These are phyloP conservation scores for Linnemannia schmuckeri DNA, from an alignment of 192 early-diverging fungal genomes.

Conservation along the genomic window DNA sequence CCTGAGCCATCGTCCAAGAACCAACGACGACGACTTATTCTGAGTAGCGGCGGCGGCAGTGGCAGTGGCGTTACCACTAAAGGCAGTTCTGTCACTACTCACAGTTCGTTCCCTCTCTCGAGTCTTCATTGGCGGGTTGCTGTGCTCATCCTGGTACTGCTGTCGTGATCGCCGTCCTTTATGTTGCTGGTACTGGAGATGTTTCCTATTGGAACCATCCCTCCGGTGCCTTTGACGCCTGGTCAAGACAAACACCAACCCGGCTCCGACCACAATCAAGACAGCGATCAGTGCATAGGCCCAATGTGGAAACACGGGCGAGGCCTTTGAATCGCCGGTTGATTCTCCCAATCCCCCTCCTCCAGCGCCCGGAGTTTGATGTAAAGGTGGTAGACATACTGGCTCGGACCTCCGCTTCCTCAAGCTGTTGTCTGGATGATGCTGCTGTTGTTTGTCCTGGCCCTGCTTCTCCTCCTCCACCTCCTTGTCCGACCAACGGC, in stretches of 20 bases:
- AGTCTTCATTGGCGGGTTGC: background rate
- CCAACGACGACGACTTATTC: background rate
- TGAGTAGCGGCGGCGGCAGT: background rate
- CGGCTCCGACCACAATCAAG: background rate
- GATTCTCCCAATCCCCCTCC: background rate
- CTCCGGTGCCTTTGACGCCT: background rate
- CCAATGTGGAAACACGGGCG: slow-evolving; percentile 24
- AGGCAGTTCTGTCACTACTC: slow-evolving; percentile 6
- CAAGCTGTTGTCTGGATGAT: background rate
- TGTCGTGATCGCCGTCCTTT: background rate
- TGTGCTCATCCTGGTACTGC: background rate
- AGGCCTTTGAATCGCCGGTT: background rate
- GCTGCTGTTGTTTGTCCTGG: background rate
- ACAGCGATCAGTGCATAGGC: slow-evolving; percentile 12
- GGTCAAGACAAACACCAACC: slow-evolving; percentile 6
- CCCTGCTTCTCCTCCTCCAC: background rate
- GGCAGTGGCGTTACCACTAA: background rate
- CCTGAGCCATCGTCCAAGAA: background rate
- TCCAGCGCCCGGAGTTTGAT: background rate
- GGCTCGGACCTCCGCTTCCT: background rate
- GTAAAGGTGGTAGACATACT: background rate
- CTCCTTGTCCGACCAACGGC: background rate
- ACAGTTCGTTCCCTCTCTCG: slow-evolving; percentile 13
- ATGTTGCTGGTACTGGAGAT: background rate
- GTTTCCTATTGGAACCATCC: background rate